These are phyloP conservation scores for Plasmodium yoelii DNA, from an alignment of 169 alveolate genomes.

Conservation along the genomic window DNA sequence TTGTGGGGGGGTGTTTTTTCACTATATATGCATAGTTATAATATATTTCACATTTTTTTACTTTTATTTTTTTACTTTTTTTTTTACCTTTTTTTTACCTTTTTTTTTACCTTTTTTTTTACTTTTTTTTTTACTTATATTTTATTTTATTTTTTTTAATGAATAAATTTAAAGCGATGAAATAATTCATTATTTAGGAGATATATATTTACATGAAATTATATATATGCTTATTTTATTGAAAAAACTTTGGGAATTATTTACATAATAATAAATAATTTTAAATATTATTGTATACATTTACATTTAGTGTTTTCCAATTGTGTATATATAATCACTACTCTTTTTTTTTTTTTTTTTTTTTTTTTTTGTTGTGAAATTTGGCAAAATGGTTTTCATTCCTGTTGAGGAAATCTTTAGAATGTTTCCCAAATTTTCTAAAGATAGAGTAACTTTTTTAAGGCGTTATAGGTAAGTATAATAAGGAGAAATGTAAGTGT, in stretches of 20 bases:
- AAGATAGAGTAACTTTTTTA: conserved; percentile 67
- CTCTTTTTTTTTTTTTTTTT: background rate
- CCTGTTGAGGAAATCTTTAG: conserved; percentile 68
- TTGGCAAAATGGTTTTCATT: conserved; percentile 69
- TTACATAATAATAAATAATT: background rate
- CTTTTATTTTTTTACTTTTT: too few species aligned
- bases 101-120: too few species aligned
- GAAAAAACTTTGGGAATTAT: background rate
- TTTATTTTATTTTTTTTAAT: too few species aligned
- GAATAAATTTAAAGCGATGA: too few species aligned
- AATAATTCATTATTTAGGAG: too few species aligned
- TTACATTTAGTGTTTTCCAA: background rate
- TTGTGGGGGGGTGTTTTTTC: too few species aligned
- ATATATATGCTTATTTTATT: background rate
- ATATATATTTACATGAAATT: background rate
- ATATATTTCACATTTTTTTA: too few species aligned
- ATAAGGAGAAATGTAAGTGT: background rate
- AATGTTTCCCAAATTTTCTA: conserved; percentile 55
- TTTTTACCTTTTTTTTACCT: too few species aligned
- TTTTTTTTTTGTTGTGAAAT: background rate
- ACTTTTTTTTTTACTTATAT: too few species aligned
- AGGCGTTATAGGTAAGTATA: conserved; percentile 72
- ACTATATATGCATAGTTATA: too few species aligned
- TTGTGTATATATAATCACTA: background rate
- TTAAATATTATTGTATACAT: background rate